Base-by-base conservation (phyloP, 2,329 filamentous ascomycete genomes). In the Pseudopithomyces chartarum region DNA sequence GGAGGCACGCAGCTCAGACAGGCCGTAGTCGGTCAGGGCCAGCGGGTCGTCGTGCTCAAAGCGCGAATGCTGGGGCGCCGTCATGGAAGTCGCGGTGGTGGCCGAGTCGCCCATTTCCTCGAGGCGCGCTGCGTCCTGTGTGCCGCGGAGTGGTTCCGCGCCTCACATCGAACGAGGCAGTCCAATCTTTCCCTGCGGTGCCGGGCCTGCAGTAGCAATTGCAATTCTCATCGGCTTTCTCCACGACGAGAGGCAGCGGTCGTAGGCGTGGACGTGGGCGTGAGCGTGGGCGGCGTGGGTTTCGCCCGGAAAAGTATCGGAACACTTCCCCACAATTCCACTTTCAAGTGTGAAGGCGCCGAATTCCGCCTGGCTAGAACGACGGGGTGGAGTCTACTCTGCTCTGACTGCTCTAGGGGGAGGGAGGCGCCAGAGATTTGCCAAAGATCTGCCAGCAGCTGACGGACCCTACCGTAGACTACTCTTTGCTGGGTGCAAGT, bases 21-120 rank as follows among this genome's bases (percentile, higher is more conserved):
- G 62, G 49, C 70, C 71, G 61, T 71, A 76, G 22, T 74, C 73
- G 63, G 65, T 66, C 58, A 75, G 61, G n/a, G 68, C 64, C 52
- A 75, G 64, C 22, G 69, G 63, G 46, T 74, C 69, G 63, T 75
- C 69, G 65, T 68, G 65, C 23, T 73, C 71, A 58, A 67, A 65
- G 52, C 58, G 66, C 23, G 63, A 56, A 42, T 67, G 66, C 48
- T 64, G 68, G 49, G 66, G 59, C 54, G 68, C 67, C 48, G 67
- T 65, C 67, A 71, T 71, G 45, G 67, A 47, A 10, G 51, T 53
- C 33, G 51, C 33, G 50, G 64, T 67, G 56, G 69, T 68, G 64
- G 61, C 62, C 45, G 65, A 62, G 47, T 67, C 61, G 64, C 62
- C 59, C 71, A 72, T 71, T 52, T 59, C 62, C 57, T 63, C 53